phyloP scores from a whole-genome alignment of 768 basidiomycete genomes.

The Chalciporus chontae region DNA sequence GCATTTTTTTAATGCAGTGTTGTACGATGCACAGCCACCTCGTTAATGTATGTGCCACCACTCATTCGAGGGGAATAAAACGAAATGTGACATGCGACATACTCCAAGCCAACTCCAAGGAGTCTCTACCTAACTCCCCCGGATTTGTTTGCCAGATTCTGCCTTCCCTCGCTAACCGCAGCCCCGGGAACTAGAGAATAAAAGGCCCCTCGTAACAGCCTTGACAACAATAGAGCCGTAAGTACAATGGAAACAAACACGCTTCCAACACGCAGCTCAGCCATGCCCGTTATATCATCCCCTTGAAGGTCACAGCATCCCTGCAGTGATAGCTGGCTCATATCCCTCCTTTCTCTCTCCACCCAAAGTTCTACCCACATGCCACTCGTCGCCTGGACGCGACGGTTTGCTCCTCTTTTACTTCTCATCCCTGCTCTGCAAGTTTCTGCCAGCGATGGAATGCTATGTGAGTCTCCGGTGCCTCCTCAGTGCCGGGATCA shows the following conservation, averaged over 20 bases:
- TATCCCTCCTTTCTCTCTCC: slow-evolving; percentile 14
- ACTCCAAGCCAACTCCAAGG: too few relatives aligned
- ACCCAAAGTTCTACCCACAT: slow-evolving; percentile 37
- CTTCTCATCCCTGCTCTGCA: slow-evolving; percentile 37
- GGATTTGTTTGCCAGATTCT: too few relatives aligned
- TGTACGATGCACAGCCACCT: slow-evolving; percentile 7
- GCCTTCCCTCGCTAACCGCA: neutral
- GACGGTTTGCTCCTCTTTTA: slow-evolving; percentile 46
- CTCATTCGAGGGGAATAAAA: too few relatives aligned
- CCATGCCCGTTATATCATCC: slow-evolving; percentile 22
- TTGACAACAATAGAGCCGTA: slow-evolving; percentile 29
- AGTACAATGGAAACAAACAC: slow-evolving; percentile 32
- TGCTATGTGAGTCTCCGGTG: slow-evolving; percentile 50
- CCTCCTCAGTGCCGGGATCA: slow-evolving; percentile 5
- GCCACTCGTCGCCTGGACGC: slow-evolving; percentile 73
- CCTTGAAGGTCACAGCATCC: slow-evolving; percentile 8
- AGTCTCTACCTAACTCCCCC: too few relatives aligned
- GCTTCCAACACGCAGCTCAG: slow-evolving; percentile 27
- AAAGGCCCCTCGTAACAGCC: slow-evolving; percentile 20
- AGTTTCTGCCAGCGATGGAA: slow-evolving; percentile 48
- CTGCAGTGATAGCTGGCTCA: slow-evolving; percentile 30
- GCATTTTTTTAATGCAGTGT: neutral
- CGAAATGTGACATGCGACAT: too few relatives aligned
- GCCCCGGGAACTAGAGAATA: slow-evolving; percentile 15
- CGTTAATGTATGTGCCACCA: neutral